A percentile compares a stretch with the other conserved stretches of the same genome.
Evolutionary conservation across 768 basidiomycete species (phyloP).

Genomic region (Hydnomerulius pinastri): DNA sequence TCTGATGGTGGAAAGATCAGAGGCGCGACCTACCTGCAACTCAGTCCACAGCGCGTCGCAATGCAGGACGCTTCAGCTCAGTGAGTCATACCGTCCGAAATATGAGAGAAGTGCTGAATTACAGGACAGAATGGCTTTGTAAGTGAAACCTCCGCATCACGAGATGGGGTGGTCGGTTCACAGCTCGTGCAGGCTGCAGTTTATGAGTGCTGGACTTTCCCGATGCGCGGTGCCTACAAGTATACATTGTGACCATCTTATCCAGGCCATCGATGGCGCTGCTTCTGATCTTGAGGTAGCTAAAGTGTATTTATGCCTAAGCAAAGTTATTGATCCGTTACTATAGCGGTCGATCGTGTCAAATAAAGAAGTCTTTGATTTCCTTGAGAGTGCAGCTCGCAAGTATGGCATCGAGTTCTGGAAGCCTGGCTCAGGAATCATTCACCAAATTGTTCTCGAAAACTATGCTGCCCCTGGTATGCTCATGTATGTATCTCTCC

Average conservation of each 20-base stretch:
- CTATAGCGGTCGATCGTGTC: slow-evolving; percentile 75
- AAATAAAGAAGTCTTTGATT: slow-evolving; percentile 97
- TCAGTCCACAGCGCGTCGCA: slow-evolving; percentile 90
- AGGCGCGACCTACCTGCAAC: slow-evolving; percentile 88
- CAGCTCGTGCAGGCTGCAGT: slow-evolving; percentile 70
- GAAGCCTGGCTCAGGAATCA: slow-evolving; percentile 87
- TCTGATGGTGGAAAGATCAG: slow-evolving; percentile 67
- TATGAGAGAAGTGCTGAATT: slow-evolving; percentile 12
- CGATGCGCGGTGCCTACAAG: slow-evolving; percentile 84
- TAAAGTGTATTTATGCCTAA: not conserved
- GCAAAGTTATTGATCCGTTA: slow-evolving; percentile 1
- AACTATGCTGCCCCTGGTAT: slow-evolving; percentile 96
- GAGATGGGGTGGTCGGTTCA: slow-evolving; percentile 6
- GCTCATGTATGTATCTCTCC: slow-evolving; percentile 64
- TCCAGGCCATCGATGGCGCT: slow-evolving; percentile 91
- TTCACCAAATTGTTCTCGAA: slow-evolving; percentile 98
- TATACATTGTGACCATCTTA: slow-evolving; percentile 98
- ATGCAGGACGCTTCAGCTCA: slow-evolving; percentile 96
- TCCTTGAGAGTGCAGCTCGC: slow-evolving; percentile 86
- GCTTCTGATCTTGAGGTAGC: slow-evolving; percentile 78
- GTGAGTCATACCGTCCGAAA: slow-evolving; percentile 46
- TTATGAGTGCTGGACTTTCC: slow-evolving; percentile 93
- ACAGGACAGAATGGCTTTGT: slow-evolving; percentile 78
- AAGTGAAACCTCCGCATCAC: slow-evolving; percentile 27
- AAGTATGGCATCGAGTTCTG: slow-evolving; percentile 98